Conservation (phyloP, 78 protist species). For the Acrasis kona region DNA sequence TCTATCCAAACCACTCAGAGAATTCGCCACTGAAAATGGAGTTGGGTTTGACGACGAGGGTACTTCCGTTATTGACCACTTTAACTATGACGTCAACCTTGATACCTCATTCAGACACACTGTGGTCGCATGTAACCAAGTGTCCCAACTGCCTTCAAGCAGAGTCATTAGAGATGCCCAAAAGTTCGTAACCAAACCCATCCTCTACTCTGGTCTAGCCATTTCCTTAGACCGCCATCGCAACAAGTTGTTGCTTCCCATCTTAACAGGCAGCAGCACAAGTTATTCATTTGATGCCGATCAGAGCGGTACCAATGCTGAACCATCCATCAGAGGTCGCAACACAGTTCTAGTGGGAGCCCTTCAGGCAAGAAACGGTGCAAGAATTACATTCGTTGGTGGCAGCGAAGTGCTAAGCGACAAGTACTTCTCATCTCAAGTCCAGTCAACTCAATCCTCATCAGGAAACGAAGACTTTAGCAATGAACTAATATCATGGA, state of each 20-base stretch:
- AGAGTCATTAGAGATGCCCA: not conserved
- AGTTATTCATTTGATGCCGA: not conserved
- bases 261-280: not conserved
- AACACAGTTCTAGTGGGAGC: not conserved
- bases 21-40: not conserved
- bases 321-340: not conserved
- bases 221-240: not conserved
- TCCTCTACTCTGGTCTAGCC: not conserved
- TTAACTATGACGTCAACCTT: not conserved
- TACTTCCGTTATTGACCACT: not conserved
- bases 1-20: not conserved
- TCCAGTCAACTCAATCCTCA: not conserved
- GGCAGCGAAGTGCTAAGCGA: not conserved
- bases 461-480: not conserved
- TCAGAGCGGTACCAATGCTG: not conserved
- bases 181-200: not conserved
- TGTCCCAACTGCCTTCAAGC: not conserved
- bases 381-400: slow-evolving; percentile 1
- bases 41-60: not conserved
- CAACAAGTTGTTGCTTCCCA: not conserved
- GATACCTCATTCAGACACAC: not conserved
- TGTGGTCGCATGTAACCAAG: not conserved
- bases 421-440: not conserved
- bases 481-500: not conserved
- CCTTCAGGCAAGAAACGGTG: not conserved